Evolutionary conservation across 495 filamentous ascomycete species (phyloP), one percentile per base, ranked within the genome.

Genomic region (Patellaria atrata): DNA sequence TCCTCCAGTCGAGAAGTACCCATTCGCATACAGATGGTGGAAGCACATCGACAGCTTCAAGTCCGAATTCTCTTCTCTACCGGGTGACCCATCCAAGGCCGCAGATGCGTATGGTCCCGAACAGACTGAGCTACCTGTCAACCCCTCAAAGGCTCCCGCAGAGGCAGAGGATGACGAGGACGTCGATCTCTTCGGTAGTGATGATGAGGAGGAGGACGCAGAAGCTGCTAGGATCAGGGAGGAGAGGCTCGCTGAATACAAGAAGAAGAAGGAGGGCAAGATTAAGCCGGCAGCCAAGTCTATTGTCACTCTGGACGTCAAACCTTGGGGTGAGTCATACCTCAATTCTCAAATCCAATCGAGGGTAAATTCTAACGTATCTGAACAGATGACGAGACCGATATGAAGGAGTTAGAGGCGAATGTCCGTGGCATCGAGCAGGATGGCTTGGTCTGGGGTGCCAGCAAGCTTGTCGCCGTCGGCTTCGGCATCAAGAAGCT

Each of bases 401-500:
- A 89, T 58, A 79, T 94, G 70, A 68, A 63, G 43, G 69, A 74
- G 54, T 62, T 97, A 30, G 82, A 94, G 66, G 70, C 59, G 13
- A 67, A 79, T 47, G 85, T 94, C 50, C 83, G 82, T 54, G 62
- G 68, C 45, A 91, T 97, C 50, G 77, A 83, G 63, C 72, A 77
- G 68, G 89, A 97, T 43, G 89, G 89, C 60, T 77, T 97, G 37
- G 77, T 89, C 27, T 97, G 89, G 89, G 89, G 89, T 73, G 75
- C 70, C 45, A 86, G 79, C 55, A 85, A 87, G 68, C 64, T 93
- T 40, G 79, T 92, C 25, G 57, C 85, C 35, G 78, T 96, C 42
- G 75, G 84, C 54, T 97, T 85, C 71, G 91, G 91, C 64, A 92
- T 97, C 69, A 94, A 89, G 77, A 96, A 96, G 75, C 74, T 97